Conservation (phyloP, 345 rosid genomes). For the Nephelium lappaceum region DNA sequence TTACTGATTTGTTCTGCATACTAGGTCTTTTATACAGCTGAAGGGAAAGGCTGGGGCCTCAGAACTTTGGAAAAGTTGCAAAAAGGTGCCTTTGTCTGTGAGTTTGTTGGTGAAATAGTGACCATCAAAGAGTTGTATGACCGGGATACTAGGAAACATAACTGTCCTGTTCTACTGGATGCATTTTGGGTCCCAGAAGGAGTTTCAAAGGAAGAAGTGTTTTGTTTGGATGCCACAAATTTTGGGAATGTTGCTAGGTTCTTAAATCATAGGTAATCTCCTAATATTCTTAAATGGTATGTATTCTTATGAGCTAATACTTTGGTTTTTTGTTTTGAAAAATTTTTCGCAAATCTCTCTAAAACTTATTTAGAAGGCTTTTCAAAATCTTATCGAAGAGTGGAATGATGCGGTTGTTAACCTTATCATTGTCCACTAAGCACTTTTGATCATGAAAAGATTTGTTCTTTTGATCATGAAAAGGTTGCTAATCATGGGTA, state of each 20-base stretch:
- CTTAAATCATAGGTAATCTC: slow-evolving; percentile 77
- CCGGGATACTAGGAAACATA: slow-evolving; percentile 47
- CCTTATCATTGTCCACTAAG: neutral
- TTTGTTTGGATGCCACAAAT: slow-evolving; percentile 73
- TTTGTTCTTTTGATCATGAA: too few relatives aligned
- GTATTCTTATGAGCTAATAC: neutral
- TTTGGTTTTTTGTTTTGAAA: neutral
- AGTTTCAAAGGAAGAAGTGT: slow-evolving; percentile 61
- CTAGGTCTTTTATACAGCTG: slow-evolving; percentile 69
- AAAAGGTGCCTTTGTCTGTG: slow-evolving; percentile 86
- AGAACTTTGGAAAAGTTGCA: slow-evolving; percentile 65
- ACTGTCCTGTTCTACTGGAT: slow-evolving; percentile 70
- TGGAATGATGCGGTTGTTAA: neutral
- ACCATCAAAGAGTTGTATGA: slow-evolving; percentile 65
- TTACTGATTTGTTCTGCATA: slow-evolving; percentile 11
- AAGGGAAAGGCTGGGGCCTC: slow-evolving; percentile 91
- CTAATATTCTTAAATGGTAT: neutral
- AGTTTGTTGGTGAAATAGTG: slow-evolving; percentile 82
- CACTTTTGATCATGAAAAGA: neutral
- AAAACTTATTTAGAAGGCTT: neutral
- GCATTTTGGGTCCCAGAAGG: slow-evolving; percentile 80
- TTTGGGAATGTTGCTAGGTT: slow-evolving; percentile 90
- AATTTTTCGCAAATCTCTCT: neutral
- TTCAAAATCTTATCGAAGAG: neutral
- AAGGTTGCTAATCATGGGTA: neutral